Evolutionary conservation across 805 yeast species (phyloP), one percentile per base, ranked within the genome.

Genomic region (Scheffersomyces stipitis): DNA sequence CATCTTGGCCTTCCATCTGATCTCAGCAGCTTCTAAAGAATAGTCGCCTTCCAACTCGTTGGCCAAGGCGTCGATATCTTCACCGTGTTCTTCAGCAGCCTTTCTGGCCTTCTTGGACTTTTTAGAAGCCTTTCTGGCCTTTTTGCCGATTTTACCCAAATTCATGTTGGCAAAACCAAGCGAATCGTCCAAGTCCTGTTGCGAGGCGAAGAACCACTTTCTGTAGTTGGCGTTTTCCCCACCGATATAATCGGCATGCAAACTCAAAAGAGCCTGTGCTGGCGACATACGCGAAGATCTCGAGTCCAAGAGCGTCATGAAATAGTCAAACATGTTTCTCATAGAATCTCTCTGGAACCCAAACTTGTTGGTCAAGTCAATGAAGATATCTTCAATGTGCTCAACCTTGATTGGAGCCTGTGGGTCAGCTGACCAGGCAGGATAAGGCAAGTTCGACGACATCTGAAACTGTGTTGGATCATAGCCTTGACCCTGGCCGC

Each of bases 391-490:
- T 68, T 86, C 95, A 58, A 86, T 83, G 60, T 86, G 91, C 63
- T 86, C 93, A 45, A 78, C 75, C 33, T 85, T 73, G 31, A 93
- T 75, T 6, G 96, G 96, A 15, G 83, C 86, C 58, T 81, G 91
- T 39, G 85, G 90, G 64, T 93, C 98, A 31, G 95, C 95, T 17
- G 96, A 86, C 99, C 99, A 93, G 34, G 99, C 98, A 30, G 99
- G 99, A 63, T 91, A 93, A 23, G 99, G 99, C 63, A 93, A 89
- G 80, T 52, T 95, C 75, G 67, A 83, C 51, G 60, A 87, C 83
- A 73, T 81, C 68, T 55, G 86, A 67, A 58, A 79, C 62, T 55
- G 81, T 5, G 80, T 69, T 23, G 85, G 83, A 52, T 80, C 83
- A 53, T 78, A 74, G 62, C 69, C 67, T 30, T 69, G 71, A 16